Conservation (phyloP, 2,329 filamentous ascomycete genomes). For the Apiospora pterosperma region DNA sequence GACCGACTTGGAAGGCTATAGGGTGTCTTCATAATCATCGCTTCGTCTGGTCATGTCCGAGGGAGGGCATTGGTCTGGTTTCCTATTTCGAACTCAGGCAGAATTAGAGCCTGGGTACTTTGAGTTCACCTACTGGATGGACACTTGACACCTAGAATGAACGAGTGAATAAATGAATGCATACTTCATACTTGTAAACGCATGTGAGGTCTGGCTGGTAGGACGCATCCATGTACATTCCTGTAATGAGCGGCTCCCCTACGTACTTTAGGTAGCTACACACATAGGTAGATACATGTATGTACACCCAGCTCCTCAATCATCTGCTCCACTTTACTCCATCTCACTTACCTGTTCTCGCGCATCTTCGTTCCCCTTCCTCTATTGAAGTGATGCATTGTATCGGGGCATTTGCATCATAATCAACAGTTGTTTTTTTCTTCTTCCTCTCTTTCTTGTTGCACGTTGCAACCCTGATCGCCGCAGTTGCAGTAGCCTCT, state of each 20-base stretch:
- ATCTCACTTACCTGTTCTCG: background rate
- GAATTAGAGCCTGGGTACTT: no score
- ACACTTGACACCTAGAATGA: background rate
- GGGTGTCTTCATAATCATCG: background rate
- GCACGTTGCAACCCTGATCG: conserved; percentile 3
- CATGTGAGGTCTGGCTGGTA: background rate
- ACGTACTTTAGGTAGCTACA: no score
- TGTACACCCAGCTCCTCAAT: background rate
- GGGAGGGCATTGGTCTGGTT: background rate
- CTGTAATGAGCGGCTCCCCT: background rate
- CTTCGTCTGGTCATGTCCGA: background rate
- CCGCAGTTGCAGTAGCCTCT: conserved; percentile 4
- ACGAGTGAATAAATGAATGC: no score
- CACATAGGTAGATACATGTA: no score
- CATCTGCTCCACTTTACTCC: background rate
- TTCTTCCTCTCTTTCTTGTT: background rate
- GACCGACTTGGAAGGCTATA: background rate
- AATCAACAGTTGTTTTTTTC: background rate
- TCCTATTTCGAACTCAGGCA: background rate
- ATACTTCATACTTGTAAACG: no score
- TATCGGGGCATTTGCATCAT: conserved; percentile 4
- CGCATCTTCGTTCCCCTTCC: background rate
- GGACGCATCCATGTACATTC: background rate
- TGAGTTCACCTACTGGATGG: background rate
- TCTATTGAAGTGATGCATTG: background rate